Conservation (phyloP, 176 grass and related monocot genomes). For the Tillandsia fasciculata region DNA sequence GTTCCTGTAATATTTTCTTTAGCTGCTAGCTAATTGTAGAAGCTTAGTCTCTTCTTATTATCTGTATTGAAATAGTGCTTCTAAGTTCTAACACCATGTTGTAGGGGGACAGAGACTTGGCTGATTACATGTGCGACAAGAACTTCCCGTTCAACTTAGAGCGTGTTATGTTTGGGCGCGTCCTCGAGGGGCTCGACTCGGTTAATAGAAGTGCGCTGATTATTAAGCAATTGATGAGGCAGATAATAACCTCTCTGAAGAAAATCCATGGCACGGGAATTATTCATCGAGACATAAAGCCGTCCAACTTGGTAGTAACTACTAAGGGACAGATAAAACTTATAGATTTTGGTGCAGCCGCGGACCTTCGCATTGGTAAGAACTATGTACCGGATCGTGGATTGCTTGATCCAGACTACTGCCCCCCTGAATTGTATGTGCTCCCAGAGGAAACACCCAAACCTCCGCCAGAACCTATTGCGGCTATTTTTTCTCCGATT, state of each 20-base stretch:
- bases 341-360: slow-evolving; percentile 95
- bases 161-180: slow-evolving; percentile 65
- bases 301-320: slow-evolving; percentile 83
- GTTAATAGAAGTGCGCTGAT: slow-evolving; percentile 52
- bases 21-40: too few relatives aligned
- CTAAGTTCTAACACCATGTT: neutral
- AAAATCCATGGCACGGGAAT: slow-evolving; percentile 89
- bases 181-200: slow-evolving; percentile 43
- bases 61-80: neutral
- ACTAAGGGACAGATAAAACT: slow-evolving; percentile 79
- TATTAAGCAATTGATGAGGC: slow-evolving; percentile 88
- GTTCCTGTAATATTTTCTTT: too few relatives aligned
- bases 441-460: slow-evolving; percentile 85
- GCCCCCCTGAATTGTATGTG: slow-evolving; percentile 89
- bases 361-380: slow-evolving; percentile 95
- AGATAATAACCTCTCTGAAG: slow-evolving; percentile 79
- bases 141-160: slow-evolving; percentile 80
- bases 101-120: slow-evolving; percentile 59
- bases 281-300: slow-evolving; percentile 93
- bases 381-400: slow-evolving; percentile 73
- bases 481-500: slow-evolving; percentile 85
- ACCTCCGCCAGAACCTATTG: slow-evolving; percentile 75
- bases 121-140: slow-evolving; percentile 41
- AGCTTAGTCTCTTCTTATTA: neutral
- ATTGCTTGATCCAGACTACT: slow-evolving; percentile 84